These are phyloP conservation scores for Botryotinia narcissicola DNA, from an alignment of 2,329 filamentous ascomycete genomes.

Conservation along the genomic window DNA sequence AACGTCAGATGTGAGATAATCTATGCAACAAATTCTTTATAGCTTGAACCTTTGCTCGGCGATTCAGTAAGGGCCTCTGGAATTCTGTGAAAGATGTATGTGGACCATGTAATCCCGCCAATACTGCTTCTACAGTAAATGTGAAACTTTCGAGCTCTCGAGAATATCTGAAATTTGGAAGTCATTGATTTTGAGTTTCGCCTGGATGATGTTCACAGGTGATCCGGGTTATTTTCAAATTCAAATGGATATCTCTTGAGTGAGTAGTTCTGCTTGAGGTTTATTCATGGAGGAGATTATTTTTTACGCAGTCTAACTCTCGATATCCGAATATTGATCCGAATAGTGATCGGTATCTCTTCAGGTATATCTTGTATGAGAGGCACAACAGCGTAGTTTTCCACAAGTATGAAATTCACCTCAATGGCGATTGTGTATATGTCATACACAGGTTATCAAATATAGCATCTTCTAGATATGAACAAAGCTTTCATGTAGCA, in stretches of 20 bases:
- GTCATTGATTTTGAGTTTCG: background rate
- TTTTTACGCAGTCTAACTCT: background rate
- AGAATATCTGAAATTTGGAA: background rate
- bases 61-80: background rate
- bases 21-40: fast-evolving
- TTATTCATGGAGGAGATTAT: fast-evolving
- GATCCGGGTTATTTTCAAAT: background rate
- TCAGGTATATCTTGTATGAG: no score
- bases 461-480: no score
- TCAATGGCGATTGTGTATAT: background rate
- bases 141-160: background rate
- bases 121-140: background rate
- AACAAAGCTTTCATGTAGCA: background rate
- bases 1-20: background rate
- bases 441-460: background rate
- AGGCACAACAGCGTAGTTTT: background rate
- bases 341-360: background rate
- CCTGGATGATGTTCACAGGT: no score
- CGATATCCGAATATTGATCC: background rate
- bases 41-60: fast-evolving
- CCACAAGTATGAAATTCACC: background rate
- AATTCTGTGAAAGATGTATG: background rate
- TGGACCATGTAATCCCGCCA: fast-evolving
- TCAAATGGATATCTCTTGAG: background rate
- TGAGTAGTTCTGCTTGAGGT: background rate